These are phyloP conservation scores for Metarhizium anisopliae DNA, from an alignment of 2,329 filamentous ascomycete genomes.

Conservation along the genomic window DNA sequence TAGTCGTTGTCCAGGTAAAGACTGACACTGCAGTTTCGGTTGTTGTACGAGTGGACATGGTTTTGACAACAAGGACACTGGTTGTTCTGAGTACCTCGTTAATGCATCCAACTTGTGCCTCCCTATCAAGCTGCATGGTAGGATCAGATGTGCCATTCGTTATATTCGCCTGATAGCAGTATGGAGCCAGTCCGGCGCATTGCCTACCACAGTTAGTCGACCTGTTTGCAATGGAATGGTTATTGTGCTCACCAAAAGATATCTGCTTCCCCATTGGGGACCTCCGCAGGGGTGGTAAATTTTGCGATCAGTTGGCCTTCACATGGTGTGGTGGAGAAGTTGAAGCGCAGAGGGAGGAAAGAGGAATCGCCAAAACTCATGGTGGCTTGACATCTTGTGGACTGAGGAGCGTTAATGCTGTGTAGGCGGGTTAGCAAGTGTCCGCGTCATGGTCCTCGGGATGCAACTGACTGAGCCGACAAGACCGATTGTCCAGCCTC, in stretches of 20 bases:
- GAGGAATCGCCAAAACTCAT: slow-evolving; percentile 4
- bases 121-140: not conserved
- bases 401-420: slow-evolving; percentile 1
- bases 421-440: not conserved
- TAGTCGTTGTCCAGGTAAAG: not conserved
- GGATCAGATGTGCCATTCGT: not conserved
- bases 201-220: slow-evolving; percentile 4
- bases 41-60: not conserved
- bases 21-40: not conserved
- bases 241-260: slow-evolving; percentile 1
- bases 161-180: not conserved
- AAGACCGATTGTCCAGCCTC: slow-evolving; percentile 1
- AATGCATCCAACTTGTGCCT: not conserved
- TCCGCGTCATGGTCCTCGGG: not conserved
- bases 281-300: slow-evolving; percentile 2
- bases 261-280: slow-evolving; percentile 4
- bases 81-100: not conserved
- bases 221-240: not conserved
- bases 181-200: slow-evolving; percentile 3
- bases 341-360: slow-evolving; percentile 5
- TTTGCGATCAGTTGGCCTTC: slow-evolving; percentile 2
- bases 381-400: slow-evolving; percentile 5
- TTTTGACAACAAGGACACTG: not conserved
- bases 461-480: not conserved
- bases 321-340: slow-evolving; percentile 4